Percentiles rank a stretch among this genome's conserved stretches.
Conservation (phyloP, 139 green algal genomes). For the Desmodesmus armatus region DNA sequence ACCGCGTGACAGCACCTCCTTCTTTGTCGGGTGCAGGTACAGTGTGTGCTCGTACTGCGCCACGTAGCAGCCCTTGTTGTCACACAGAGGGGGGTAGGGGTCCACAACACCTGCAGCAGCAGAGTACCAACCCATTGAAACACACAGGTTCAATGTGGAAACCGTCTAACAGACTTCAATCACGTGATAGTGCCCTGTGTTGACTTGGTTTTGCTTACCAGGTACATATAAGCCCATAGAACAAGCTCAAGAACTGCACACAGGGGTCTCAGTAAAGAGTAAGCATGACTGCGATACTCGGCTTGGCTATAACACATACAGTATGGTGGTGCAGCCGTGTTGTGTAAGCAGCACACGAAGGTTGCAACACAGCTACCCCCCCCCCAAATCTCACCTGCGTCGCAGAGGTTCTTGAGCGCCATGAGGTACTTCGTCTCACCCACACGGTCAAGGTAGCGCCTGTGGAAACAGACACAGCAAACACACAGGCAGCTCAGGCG, state of each 20-base stretch:
- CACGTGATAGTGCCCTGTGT: no score
- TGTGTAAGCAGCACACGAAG: no score
- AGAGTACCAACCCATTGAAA: no score
- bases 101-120: constrained; percentile 83
- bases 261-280: background rate
- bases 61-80: constrained; percentile 93
- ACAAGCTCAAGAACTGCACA: background rate
- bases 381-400: constrained; percentile 76
- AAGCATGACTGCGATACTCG: no score
- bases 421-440: constrained; percentile 99
- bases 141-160: background rate
- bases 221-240: background rate
- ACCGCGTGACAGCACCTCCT: constrained; percentile 96
- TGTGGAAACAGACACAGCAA: no score
- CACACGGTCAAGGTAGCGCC: constrained; percentile 92
- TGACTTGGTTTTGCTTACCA: constrained; percentile 98
- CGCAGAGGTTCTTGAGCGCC: constrained; percentile 98
- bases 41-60: constrained; percentile 99
- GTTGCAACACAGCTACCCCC: no score
- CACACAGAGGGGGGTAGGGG: constrained; percentile 95
- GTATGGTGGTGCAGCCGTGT: no score
- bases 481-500: no score
- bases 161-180: background rate
- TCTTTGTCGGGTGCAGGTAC: constrained; percentile 93
- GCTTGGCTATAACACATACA: no score